A percentile compares a stretch with the other conserved stretches of the same genome.
Evolutionary conservation across 2,329 filamentous ascomycete species (phyloP).

Genomic region (Periglandula ipomoeae): DNA sequence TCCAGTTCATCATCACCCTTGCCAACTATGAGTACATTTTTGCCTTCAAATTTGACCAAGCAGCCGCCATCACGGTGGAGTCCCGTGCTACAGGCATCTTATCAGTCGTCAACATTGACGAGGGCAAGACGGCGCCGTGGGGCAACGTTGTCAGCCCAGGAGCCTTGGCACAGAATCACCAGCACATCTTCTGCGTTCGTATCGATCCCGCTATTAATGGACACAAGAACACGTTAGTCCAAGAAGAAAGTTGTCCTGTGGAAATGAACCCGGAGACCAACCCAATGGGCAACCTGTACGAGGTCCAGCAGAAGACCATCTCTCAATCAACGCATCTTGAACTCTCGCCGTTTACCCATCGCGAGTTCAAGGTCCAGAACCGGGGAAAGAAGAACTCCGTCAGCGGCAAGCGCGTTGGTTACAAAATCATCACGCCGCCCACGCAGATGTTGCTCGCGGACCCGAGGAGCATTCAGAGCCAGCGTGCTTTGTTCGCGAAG

Average conservation of each 20-base stretch:
- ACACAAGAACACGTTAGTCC: constrained; percentile 37
- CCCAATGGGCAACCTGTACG: too few species aligned
- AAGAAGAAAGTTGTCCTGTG: constrained; percentile 27
- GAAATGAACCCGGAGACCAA: too few species aligned
- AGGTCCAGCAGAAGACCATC: constrained; percentile 36
- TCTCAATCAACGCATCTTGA: constrained; percentile 54
- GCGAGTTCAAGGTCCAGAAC: constrained; percentile 40
- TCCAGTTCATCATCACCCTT: constrained; percentile 61
- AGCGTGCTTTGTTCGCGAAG: constrained; percentile 33
- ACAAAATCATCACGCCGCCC: constrained; percentile 35
- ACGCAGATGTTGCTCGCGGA: constrained; percentile 39
- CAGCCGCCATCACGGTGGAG: constrained; percentile 52
- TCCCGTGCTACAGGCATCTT: constrained; percentile 58
- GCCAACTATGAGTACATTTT: constrained; percentile 60
- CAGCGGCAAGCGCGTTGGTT: constrained; percentile 38
- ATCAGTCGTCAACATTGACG: constrained; percentile 49
- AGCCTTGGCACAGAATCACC: constrained; percentile 58
- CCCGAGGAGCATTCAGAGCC: constrained; percentile 30
- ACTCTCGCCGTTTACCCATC: constrained; percentile 44
- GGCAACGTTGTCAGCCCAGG: constrained; percentile 58
- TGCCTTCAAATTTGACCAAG: constrained; percentile 47
- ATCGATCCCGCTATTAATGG: constrained; percentile 55
- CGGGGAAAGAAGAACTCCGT: constrained; percentile 32
- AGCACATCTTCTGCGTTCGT: constrained; percentile 57
- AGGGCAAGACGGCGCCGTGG: constrained; percentile 39